Base-by-base conservation (phyloP, 2,329 filamentous ascomycete species). In the Phialophora chinensis region DNA sequence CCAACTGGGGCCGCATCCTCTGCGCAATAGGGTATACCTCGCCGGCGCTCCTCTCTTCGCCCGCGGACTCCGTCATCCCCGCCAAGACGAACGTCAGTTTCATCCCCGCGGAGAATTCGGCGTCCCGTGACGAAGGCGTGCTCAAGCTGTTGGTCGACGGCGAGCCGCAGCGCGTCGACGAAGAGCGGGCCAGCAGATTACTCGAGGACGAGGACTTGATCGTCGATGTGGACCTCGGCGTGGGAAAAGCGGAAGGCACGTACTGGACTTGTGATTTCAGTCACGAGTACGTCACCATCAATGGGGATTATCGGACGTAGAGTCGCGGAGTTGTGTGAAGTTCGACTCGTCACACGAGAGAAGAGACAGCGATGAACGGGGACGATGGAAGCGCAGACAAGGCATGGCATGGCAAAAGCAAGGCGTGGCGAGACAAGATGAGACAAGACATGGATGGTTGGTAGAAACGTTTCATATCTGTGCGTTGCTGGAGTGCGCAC, bases 1-100 rank as follows among this genome's bases (percentile, higher is more conserved):
- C 95, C 20, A 99, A 99, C 83, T 99, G 95, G 95, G 95, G 95
- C 38, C 92, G 95, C 62, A 96, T 99, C 69, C 85, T 98, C 31
- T 98, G 95, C 78, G 94, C 95, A 0, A 93, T 93, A 4, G 95
- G 95, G 2, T 98, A 98, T 77, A 71, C 69, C 29, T 38, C 47
- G 10, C 59, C n/a, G 8, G 44, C 31, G 12, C 47, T 27, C 10
- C 53, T 55, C 23, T 57, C 52, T 1, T 27, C 74, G 1, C 78
- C 77, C 0, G 79, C 79, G 10, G 52, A 33, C 5, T 38, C 27
- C 11, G 80, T 89, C 23, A 77, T 84, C 1, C 86, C 86, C 1
- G 78, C 82, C 58, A 80, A 81, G 55, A 89, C 86, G 7, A 86
- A 82, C 69, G 87, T 89, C 6, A 85, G 82, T 71, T 89, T 90